A percentile compares a stretch with the other conserved stretches of the same genome.
Evolutionary conservation across 768 basidiomycete genomes (phyloP).

Genomic region (Pisolithus orientalis): DNA sequence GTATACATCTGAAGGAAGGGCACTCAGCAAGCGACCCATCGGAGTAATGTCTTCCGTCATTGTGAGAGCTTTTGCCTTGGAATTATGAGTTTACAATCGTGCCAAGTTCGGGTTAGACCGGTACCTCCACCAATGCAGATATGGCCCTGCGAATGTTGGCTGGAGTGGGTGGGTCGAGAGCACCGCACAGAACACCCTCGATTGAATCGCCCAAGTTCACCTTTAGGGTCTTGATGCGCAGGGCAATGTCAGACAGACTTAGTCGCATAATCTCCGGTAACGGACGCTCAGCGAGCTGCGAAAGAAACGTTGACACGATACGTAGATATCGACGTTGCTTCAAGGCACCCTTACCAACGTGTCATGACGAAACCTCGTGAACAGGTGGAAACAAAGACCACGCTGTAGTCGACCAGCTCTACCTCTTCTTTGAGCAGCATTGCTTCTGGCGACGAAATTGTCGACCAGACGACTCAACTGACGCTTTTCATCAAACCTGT

Average conservation of each 20-base stretch:
- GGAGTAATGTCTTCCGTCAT: conserved; percentile 86
- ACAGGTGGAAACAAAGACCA: conserved; percentile 93
- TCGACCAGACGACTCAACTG: conserved; percentile 90
- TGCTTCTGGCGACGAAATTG: conserved; percentile 86
- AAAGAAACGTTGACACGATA: neutral
- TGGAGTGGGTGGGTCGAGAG: conserved; percentile 82
- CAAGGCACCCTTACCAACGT: conserved; percentile 43
- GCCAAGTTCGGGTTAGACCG: neutral
- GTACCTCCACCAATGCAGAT: conserved; percentile 83
- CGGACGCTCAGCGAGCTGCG: conserved; percentile 81
- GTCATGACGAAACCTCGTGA: conserved; percentile 84
- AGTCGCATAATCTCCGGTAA: conserved; percentile 94
- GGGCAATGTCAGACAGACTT: conserved; percentile 84
- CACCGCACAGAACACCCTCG: conserved; percentile 82
- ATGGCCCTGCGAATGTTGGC: conserved; percentile 90
- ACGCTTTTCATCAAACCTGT: conserved; percentile 92
- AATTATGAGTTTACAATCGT: conserved; percentile 1
- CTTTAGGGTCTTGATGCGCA: conserved; percentile 92
- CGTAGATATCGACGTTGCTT: neutral
- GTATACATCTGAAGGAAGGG: conserved; percentile 93
- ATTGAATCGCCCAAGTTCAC: conserved; percentile 79
- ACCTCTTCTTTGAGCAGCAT: conserved; percentile 84
- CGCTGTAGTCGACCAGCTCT: conserved; percentile 87
- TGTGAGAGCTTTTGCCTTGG: conserved; percentile 80
- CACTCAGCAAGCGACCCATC: conserved; percentile 85